Conservation (phyloP, 768 basidiomycete species). For the Hirschioporus abietinus region DNA sequence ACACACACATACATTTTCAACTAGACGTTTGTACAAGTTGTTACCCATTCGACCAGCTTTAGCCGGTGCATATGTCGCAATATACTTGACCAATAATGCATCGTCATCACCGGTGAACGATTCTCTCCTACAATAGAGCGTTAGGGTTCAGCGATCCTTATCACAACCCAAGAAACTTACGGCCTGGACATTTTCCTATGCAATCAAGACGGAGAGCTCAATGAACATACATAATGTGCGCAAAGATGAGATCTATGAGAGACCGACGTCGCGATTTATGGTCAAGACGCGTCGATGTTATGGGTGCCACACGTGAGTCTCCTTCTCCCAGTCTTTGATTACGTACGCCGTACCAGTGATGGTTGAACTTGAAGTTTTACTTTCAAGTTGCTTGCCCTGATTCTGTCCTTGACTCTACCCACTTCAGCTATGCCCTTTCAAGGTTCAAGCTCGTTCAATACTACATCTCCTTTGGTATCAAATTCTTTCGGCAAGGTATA, state of each 20-base stretch:
- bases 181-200: neutral
- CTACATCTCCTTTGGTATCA: too few species aligned
- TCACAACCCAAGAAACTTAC: neutral
- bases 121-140: neutral
- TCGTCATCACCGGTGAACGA: slow-evolving; percentile 38
- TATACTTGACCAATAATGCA: slow-evolving; percentile 35
- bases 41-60: slow-evolving; percentile 40
- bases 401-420: too few species aligned
- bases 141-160: neutral
- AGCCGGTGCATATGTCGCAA: slow-evolving; percentile 43
- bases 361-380: too few species aligned
- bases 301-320: too few species aligned
- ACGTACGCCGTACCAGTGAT: too few species aligned
- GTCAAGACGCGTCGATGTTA: neutral
- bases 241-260: neutral
- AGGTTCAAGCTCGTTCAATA: too few species aligned
- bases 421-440: too few species aligned
- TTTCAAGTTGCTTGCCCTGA: too few species aligned
- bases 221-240: slow-evolving; percentile 2
- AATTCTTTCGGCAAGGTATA: too few species aligned
- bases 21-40: slow-evolving; percentile 36
- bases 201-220: neutral
- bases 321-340: too few species aligned
- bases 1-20: slow-evolving; percentile 40
- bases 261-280: neutral